phyloP scores from a whole-genome alignment of 768 basidiomycete species.

The Podaxis sp. region DNA sequence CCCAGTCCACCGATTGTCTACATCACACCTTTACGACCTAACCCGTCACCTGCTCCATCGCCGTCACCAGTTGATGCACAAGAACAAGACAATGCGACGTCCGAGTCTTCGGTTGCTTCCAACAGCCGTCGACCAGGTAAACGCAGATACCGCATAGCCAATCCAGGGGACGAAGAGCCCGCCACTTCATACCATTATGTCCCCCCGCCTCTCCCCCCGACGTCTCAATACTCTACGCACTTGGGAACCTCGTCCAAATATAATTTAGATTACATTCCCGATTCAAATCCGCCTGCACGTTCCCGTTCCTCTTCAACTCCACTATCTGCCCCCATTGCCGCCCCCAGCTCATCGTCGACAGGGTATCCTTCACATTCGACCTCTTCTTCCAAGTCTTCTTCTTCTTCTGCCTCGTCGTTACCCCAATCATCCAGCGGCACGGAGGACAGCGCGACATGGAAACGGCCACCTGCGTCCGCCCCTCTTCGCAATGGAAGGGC shows the following conservation, averaged over 20 bases:
- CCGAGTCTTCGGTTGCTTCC: constrained; percentile 14
- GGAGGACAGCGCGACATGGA: constrained; percentile 21
- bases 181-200: constrained; percentile 1
- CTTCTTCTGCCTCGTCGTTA: neutral
- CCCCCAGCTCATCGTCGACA: neutral
- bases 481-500: neutral
- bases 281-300: neutral
- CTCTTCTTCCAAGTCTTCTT: constrained; percentile 6
- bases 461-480: constrained; percentile 22
- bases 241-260: constrained; percentile 7
- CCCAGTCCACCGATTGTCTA: constrained; percentile 29
- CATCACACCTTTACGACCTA: constrained; percentile 10
- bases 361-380: neutral
- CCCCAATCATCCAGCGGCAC: neutral
- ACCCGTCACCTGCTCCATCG: constrained; percentile 26
- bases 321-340: neutral
- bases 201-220: constrained; percentile 5
- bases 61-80: neutral
- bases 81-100: constrained; percentile 8
- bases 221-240: constrained; percentile 3
- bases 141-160: constrained; percentile 6
- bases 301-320: constrained; percentile 3
- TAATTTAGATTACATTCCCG: constrained; percentile 1
- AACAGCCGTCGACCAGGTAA: constrained; percentile 10
- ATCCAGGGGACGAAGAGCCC: neutral